Evolutionary conservation across 2,329 filamentous ascomycete species (phyloP), one percentile per base, ranked within the genome.

Genomic region (Exserohilum rostratum): DNA sequence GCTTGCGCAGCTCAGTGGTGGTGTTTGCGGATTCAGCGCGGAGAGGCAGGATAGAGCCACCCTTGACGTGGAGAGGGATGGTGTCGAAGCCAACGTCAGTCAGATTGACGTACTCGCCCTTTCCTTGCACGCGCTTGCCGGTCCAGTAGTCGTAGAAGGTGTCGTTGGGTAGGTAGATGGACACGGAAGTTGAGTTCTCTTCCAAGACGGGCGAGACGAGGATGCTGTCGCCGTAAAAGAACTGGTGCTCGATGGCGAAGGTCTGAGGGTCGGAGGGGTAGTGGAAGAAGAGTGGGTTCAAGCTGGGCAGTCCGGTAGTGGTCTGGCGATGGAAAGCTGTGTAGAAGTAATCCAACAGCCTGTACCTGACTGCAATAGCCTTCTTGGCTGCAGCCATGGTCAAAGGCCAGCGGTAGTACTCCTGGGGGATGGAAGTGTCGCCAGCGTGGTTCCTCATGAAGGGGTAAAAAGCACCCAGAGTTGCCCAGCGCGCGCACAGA

Each of bases 341-440:
- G 78, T 92, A 92, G 57, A 91, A 81, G 76, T 92, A 92, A 66
- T 91, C 89, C 3, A 93, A 80, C 13, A 93, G 78, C 12, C 84
- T 80, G 77, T 92, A 93, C 13, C 90, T 83, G 43, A 88, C 86
- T 25, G 83, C 81, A 63, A 92, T 90, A 15, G 85, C 87, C 46
- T 84, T 87, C 50, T 80, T 82, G 0, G 89, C 88, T 0, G 87
- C 86, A 17, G 83, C 77, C 0, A 87, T 79, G 2, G 90, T 88
- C 69, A 62, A 54, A 2, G 60, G 58, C 70, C 68, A 72, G 43
- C 62, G 61, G 56, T 70, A 73, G 69, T 89, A 88, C 68, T 91
- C 89, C 68, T 91, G 89, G 3, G 69, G 69, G n/a, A 83, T 79
- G 1, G 71, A 74, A n/a, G 76, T 71, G 43, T 81, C 75, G 30